These are phyloP conservation scores for Eutypella sp. DNA, from an alignment of 2,329 filamentous ascomycete genomes.

Conservation along the genomic window DNA sequence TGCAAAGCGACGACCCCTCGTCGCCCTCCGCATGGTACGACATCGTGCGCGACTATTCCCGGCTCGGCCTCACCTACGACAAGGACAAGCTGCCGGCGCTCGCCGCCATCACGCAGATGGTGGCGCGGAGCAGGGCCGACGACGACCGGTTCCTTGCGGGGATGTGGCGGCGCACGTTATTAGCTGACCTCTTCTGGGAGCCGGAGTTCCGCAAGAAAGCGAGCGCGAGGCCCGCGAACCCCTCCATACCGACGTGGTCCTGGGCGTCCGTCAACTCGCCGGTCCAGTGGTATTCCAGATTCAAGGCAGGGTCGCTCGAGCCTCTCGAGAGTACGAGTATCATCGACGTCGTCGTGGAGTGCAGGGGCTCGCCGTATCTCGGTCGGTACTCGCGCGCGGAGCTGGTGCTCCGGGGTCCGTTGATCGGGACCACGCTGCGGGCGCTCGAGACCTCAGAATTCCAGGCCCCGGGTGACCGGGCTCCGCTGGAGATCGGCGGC, in stretches of 20 bases:
- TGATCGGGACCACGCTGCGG: not conserved
- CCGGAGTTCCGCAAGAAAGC: not conserved
- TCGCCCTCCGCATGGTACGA: not conserved
- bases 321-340: not conserved
- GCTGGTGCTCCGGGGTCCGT: not conserved
- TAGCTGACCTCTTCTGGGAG: conserved; percentile 7
- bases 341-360: not conserved
- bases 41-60: conserved; percentile 6
- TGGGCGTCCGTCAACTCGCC: conserved; percentile 8
- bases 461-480: too few relatives aligned
- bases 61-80: conserved; percentile 7
- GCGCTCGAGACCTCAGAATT: not conserved
- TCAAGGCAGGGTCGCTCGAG: not conserved
- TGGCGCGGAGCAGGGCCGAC: not conserved
- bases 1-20: not conserved
- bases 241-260: conserved; percentile 6
- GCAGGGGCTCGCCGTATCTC: not conserved
- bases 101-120: conserved; percentile 7
- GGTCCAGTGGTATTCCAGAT: conserved; percentile 3
- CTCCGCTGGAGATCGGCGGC: not conserved
- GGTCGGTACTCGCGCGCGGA: not conserved
- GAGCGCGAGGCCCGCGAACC: not conserved
- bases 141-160: conserved; percentile 6
- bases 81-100: conserved; percentile 9
- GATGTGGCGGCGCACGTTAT: conserved; percentile 6